Evolutionary conservation across 768 basidiomycete genomes (phyloP).

Genomic region (Boletus insuetus): DNA sequence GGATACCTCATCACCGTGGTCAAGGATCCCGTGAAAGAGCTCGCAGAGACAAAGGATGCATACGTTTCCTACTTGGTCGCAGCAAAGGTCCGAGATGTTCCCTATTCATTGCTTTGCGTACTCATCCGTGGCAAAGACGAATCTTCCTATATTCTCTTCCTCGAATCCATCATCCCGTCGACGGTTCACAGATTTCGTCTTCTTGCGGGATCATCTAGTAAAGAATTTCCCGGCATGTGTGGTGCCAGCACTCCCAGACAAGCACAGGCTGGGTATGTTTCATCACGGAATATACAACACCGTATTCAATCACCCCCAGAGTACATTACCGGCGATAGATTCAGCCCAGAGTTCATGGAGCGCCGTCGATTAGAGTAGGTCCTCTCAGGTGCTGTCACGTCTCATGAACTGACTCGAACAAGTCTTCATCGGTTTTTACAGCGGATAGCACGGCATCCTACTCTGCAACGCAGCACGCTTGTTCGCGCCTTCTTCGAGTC

Average conservation of each 20-base stretch:
- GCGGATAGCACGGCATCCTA: slow-evolving; percentile 90
- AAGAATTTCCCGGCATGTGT: slow-evolving; percentile 97
- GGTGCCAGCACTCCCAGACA: slow-evolving; percentile 95
- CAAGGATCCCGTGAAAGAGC: slow-evolving; percentile 91
- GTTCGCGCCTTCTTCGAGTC: slow-evolving; percentile 95
- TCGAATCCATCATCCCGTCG: slow-evolving; percentile 74
- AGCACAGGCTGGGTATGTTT: slow-evolving; percentile 86
- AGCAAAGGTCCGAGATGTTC: slow-evolving; percentile 63
- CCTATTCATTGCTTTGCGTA: not conserved
- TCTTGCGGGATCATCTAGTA: slow-evolving; percentile 82
- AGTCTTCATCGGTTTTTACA: slow-evolving; percentile 93
- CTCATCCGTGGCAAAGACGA: slow-evolving; percentile 58
- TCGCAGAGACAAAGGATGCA: slow-evolving; percentile 95
- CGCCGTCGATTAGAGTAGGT: slow-evolving; percentile 82
- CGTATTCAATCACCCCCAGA: slow-evolving; percentile 46
- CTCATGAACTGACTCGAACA: slow-evolving; percentile 5
- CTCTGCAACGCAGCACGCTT: slow-evolving; percentile 85
- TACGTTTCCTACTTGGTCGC: slow-evolving; percentile 93
- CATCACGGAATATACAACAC: not conserved
- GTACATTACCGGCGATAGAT: slow-evolving; percentile 96
- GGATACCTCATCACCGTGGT: slow-evolving; percentile 80
- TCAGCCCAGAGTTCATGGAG: slow-evolving; percentile 97
- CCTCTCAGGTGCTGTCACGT: not conserved
- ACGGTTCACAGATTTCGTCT: slow-evolving; percentile 96
- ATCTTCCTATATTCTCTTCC: slow-evolving; percentile 81